A percentile compares a stretch with the other conserved stretches of the same genome.
Conservation (phyloP, 2,329 filamentous ascomycete genomes). For the Colletotrichum tanaceti region DNA sequence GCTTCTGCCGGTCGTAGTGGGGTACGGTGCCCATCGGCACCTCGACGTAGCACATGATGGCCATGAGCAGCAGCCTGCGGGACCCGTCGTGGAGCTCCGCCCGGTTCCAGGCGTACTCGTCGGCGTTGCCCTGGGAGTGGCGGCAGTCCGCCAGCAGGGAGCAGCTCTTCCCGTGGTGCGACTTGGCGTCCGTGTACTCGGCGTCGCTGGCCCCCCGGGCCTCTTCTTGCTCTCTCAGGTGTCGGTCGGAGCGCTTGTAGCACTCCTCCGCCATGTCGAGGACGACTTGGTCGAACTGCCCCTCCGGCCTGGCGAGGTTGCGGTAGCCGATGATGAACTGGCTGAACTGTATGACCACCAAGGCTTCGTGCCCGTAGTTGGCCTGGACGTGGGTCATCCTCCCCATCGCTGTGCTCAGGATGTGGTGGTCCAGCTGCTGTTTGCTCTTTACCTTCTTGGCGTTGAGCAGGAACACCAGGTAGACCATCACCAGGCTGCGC, state of each 20-base stretch:
- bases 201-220: not conserved
- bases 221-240: not conserved
- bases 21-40: slow-evolving; percentile 8
- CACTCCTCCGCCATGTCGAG: slow-evolving; percentile 20
- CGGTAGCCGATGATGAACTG: slow-evolving; percentile 22
- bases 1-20: slow-evolving; percentile 19
- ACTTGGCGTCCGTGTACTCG: not conserved
- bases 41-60: slow-evolving; percentile 15
- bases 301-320: slow-evolving; percentile 9
- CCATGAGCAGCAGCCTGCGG: slow-evolving; percentile 5
- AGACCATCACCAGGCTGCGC: slow-evolving; percentile 17
- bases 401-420: slow-evolving; percentile 6
- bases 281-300: not conserved
- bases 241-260: slow-evolving; percentile 5
- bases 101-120: not conserved
- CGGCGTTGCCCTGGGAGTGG: slow-evolving; percentile 5
- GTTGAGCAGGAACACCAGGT: slow-evolving; percentile 22
- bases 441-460: slow-evolving; percentile 22
- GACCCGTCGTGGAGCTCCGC: not conserved
- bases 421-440: not conserved
- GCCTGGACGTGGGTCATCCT: slow-evolving; percentile 3
- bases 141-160: slow-evolving; percentile 28
- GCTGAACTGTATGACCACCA: slow-evolving; percentile 24
- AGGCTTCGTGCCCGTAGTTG: not conserved
- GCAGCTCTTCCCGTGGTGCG: slow-evolving; percentile 18